These are phyloP conservation scores for Penicillium sp. DNA, from an alignment of 2,329 filamentous ascomycete genomes.

Conservation along the genomic window DNA sequence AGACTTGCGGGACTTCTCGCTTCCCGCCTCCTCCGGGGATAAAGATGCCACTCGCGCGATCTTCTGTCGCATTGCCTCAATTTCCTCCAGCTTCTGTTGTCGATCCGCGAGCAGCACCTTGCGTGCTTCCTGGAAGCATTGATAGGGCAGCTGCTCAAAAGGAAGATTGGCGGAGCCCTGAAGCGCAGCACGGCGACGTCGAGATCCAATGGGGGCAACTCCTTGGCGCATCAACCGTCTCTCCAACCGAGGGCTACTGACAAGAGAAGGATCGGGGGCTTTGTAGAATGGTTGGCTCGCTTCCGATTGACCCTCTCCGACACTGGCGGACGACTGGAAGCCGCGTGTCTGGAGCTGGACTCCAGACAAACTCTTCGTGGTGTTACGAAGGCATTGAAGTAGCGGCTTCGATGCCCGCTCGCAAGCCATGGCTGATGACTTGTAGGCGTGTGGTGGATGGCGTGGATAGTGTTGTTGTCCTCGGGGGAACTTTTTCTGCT, in stretches of 20 bases:
- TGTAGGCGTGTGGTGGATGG: slow-evolving; percentile 13
- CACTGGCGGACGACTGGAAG: slow-evolving; percentile 45
- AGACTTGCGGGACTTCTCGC: slow-evolving; percentile 59
- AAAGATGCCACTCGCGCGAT: slow-evolving; percentile 62
- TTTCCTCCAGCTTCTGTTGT: slow-evolving; percentile 69
- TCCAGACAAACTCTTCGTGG: slow-evolving; percentile 28
- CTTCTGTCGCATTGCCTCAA: slow-evolving; percentile 60
- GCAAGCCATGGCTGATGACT: slow-evolving; percentile 34
- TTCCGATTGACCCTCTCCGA: slow-evolving; percentile 44
- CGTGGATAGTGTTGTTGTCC: slow-evolving; percentile 20
- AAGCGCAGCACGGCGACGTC: slow-evolving; percentile 71
- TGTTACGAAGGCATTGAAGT: slow-evolving; percentile 39
- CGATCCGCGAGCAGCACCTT: slow-evolving; percentile 75
- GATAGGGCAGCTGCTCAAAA: slow-evolving; percentile 91
- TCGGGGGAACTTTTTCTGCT: slow-evolving; percentile 37
- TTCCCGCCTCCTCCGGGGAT: slow-evolving; percentile 55
- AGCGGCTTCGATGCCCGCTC: slow-evolving; percentile 41
- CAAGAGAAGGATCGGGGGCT: slow-evolving; percentile 59
- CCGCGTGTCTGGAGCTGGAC: slow-evolving; percentile 40
- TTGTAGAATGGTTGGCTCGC: slow-evolving; percentile 40
- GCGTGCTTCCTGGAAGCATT: slow-evolving; percentile 94
- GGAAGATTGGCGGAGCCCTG: slow-evolving; percentile 62
- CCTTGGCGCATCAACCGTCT: slow-evolving; percentile 62
- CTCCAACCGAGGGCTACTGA: slow-evolving; percentile 59
- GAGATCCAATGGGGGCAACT: slow-evolving; percentile 70